Evolutionary conservation across 257 asterid species (phyloP).

Genomic region (Anisodus acutangulus): DNA sequence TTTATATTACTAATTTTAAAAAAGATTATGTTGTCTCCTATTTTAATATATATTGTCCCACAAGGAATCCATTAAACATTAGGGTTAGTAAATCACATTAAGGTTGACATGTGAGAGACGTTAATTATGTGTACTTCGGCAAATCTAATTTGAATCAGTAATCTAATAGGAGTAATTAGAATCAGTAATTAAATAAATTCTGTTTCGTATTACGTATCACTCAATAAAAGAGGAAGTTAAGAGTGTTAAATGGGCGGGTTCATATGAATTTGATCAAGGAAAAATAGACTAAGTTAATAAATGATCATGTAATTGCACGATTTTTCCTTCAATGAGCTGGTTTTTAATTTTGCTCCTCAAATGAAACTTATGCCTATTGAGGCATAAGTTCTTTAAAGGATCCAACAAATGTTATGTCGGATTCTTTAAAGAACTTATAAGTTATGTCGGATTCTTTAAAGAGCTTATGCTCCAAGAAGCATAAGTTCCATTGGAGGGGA

Average conservation of each 20-base stretch:
- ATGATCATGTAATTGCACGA: too few relatives aligned
- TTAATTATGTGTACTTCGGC: neutral
- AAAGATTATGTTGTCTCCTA: neutral
- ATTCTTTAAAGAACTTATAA: too few relatives aligned
- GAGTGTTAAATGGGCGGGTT: neutral
- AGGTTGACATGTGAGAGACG: neutral
- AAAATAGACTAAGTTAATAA: neutral
- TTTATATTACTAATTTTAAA: neutral
- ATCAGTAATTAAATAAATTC: neutral
- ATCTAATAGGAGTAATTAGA: neutral
- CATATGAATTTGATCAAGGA: neutral
- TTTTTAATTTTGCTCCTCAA: too few relatives aligned
- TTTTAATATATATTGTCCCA: neutral
- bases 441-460: too few relatives aligned
- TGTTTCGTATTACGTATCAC: neutral
- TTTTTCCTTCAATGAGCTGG: too few relatives aligned
- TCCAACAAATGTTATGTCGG: too few relatives aligned
- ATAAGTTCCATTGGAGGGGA: too few relatives aligned
- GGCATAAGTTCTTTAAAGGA: too few relatives aligned
- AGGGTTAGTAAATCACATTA: slow-evolving; percentile 6
- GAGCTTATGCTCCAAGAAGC: too few relatives aligned
- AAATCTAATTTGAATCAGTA: neutral
- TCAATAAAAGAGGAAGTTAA: neutral
- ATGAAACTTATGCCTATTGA: too few relatives aligned
- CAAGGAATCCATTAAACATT: slow-evolving; percentile 10